Percentiles rank a stretch among this genome's conserved stretches.
Evolutionary conservation across 352 stramenopile species (phyloP).

Genomic region (Pythium vanterpoolii): DNA sequence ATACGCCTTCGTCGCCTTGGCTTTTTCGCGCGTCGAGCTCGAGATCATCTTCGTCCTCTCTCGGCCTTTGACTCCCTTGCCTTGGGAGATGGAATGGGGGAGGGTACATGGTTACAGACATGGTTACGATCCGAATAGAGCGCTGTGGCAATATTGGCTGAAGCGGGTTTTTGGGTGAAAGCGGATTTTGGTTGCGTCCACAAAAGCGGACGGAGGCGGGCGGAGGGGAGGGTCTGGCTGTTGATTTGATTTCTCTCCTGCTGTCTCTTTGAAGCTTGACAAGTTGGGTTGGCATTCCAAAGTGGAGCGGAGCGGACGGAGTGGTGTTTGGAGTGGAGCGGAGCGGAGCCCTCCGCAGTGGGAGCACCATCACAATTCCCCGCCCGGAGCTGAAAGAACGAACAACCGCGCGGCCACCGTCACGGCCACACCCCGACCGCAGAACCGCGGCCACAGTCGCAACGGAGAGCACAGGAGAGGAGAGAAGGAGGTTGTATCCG

Average conservation of each 20-base stretch:
- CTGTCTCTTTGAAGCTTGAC: neutral
- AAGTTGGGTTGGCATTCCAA: neutral
- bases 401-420: conserved; percentile 5
- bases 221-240: too few species aligned
- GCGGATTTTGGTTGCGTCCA: neutral
- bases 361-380: conserved; percentile 30
- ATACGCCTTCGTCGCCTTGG: conserved; percentile 85
- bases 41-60: conserved; percentile 54
- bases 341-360: conserved; percentile 12
- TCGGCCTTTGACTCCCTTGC: too few species aligned
- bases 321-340: conserved; percentile 7
- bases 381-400: conserved; percentile 18
- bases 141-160: neutral
- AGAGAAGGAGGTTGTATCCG: neutral
- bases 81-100: neutral
- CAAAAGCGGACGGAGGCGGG: neutral
- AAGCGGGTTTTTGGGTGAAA: conserved; percentile 25
- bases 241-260: neutral
- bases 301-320: conserved; percentile 6
- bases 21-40: conserved; percentile 83
- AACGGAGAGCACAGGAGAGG: conserved; percentile 4
- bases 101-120: neutral
- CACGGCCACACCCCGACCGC: neutral
- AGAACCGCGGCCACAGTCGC: neutral
- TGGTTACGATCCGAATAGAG: conserved; percentile 10